Conservation (phyloP, 371 early-diverging fungal genomes). For the Zychaea mexicana region DNA sequence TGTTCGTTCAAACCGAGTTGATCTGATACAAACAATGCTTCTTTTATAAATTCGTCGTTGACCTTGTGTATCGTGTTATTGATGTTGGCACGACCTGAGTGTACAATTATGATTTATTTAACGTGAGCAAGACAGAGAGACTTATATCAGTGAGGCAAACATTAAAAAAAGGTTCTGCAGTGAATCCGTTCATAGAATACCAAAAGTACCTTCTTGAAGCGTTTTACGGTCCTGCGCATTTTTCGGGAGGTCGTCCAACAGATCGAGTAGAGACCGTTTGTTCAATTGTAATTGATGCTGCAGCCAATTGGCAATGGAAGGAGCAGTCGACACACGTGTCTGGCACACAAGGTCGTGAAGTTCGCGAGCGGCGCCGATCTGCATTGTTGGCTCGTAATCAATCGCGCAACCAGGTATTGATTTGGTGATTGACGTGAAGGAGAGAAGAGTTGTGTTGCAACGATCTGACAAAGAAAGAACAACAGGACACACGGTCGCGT, state of each 20-base stretch:
- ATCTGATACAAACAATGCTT: constrained; percentile 73
- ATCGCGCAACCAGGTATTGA: no score
- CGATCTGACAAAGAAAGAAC: no score
- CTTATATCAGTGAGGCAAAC: no score
- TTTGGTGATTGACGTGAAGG: neutral
- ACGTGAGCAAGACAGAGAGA: no score
- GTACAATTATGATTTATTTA: no score
- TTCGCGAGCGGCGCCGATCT: constrained; percentile 1
- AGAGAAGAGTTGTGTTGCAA: no score
- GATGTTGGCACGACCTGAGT: constrained; percentile 53
- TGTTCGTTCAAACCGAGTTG: constrained; percentile 81
- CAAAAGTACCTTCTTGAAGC: constrained; percentile 51
- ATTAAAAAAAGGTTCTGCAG: neutral
- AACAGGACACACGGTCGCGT: no score
- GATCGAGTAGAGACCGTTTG: constrained; percentile 36
- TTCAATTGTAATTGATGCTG: constrained; percentile 30
- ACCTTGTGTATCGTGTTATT: constrained; percentile 55
- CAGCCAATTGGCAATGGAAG: constrained; percentile 16
- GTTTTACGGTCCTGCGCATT: constrained; percentile 46
- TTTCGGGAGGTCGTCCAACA: constrained; percentile 53
- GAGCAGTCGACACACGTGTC: constrained; percentile 27
- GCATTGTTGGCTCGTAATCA: constrained; percentile 4
- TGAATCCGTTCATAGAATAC: neutral
- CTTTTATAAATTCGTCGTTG: constrained; percentile 71
- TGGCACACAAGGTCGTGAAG: constrained; percentile 36